Conservation (phyloP, 164 flowering plant species). For the Houttuynia cordata region DNA sequence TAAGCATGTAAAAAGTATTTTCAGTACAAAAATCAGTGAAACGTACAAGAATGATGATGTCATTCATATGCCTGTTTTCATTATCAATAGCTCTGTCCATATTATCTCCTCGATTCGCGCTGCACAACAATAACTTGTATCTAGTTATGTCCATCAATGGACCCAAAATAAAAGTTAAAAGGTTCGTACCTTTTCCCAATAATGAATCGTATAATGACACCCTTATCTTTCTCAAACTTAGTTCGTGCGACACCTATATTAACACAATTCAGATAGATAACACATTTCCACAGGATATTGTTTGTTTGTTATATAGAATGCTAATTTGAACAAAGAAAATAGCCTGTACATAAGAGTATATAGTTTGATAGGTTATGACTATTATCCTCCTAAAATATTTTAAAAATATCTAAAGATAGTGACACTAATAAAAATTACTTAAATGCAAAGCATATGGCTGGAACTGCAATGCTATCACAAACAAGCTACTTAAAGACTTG, state of each 20-base stretch:
- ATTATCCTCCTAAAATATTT: too few species aligned
- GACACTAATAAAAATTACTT: too few species aligned
- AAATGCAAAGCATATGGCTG: too few species aligned
- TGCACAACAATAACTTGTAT: conserved; percentile 22
- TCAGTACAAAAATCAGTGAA: background rate
- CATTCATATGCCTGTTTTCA: conserved; percentile 60
- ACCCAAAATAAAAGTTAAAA: background rate
- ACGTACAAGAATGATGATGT: conserved; percentile 78
- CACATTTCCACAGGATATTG: background rate
- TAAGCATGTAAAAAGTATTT: background rate
- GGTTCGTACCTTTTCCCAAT: conserved; percentile 74
- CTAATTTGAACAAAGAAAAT: too few species aligned
- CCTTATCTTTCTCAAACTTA: conserved; percentile 65
- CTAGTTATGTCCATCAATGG: background rate
- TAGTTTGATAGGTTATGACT: too few species aligned
- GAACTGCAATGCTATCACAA: too few species aligned
- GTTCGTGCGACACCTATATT: conserved; percentile 55
- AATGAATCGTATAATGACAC: conserved; percentile 68
- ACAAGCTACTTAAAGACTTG: too few species aligned
- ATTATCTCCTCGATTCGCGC: conserved; percentile 71
- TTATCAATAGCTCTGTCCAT: conserved; percentile 54
- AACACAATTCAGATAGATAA: background rate
- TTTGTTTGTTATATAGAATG: too few species aligned
- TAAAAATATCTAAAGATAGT: too few species aligned
- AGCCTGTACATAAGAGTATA: too few species aligned